A percentile compares a stretch with the other conserved stretches of the same genome.
Conservation (phyloP, 2,329 filamentous ascomycete species). For the Fusarium mangiferae region DNA sequence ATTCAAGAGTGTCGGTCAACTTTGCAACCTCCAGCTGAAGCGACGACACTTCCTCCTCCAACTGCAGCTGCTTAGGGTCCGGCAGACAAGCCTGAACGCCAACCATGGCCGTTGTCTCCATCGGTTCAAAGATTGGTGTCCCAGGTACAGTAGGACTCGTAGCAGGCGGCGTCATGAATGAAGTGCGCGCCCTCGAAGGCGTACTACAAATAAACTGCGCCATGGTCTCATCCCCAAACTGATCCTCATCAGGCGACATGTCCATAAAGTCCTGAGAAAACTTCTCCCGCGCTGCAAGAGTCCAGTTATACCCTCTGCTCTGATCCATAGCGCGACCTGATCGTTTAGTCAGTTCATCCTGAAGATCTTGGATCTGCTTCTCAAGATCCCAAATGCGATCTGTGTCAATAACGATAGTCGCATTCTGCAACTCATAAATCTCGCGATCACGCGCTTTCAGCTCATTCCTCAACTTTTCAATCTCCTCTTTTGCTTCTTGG, state of each 20-base stretch:
- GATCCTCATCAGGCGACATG: conserved; percentile 49
- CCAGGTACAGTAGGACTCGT: conserved; percentile 58
- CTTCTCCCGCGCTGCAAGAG: conserved; percentile 59
- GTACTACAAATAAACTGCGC: conserved; percentile 64
- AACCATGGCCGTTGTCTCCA: conserved; percentile 9
- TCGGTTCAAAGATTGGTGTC: conserved; percentile 52
- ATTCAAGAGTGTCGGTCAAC: conserved; percentile 58
- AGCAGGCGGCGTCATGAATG: conserved; percentile 65
- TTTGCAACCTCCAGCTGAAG: conserved; percentile 61
- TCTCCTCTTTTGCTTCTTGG: conserved; percentile 56
- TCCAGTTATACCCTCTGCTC: conserved; percentile 59
- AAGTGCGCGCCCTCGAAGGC: conserved; percentile 56
- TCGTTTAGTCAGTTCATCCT: conserved; percentile 46
- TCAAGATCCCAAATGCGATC: conserved; percentile 56
- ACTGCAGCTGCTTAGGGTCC: conserved; percentile 54
- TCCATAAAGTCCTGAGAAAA: conserved; percentile 58
- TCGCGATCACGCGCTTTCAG: conserved; percentile 62
- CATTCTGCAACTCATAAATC: conserved; percentile 63
- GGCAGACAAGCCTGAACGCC: conserved; percentile 46
- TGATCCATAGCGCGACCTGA: conserved; percentile 35
- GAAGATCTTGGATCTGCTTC: conserved; percentile 52
- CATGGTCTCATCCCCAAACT: conserved; percentile 63
- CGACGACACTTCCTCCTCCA: conserved; percentile 60
- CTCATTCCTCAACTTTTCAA: conserved; percentile 60
- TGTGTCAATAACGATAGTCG: conserved; percentile 61